Evolutionary conservation across 1,139 yeast species (phyloP).

Genomic region (Pichia norvegensis): DNA sequence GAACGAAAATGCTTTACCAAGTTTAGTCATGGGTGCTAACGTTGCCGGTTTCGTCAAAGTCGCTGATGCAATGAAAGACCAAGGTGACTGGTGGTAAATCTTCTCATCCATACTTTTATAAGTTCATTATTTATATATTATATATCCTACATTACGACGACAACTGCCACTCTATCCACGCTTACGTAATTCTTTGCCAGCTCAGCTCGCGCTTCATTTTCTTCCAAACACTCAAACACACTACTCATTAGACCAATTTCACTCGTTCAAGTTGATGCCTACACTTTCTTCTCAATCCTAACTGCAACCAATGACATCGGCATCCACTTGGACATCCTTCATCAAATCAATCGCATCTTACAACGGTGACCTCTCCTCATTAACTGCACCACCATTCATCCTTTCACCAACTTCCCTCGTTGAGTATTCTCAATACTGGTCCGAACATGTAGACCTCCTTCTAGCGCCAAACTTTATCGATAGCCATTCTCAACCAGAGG

Average conservation of each 20-base stretch:
- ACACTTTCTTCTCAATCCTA: neutral
- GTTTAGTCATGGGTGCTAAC: constrained; percentile 97
- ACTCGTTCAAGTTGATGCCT: neutral
- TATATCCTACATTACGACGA: no score
- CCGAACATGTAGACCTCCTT: constrained; percentile 80
- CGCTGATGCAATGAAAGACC: constrained; percentile 96
- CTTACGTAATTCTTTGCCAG: no score
- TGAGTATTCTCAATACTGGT: constrained; percentile 91
- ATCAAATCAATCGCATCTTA: constrained; percentile 86
- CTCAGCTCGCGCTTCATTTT: no score
- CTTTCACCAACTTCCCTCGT: constrained; percentile 81
- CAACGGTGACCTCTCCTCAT: constrained; percentile 86
- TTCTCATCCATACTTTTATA: neutral
- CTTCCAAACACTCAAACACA: no score
- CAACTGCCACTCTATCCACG: no score
- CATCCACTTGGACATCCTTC: constrained; percentile 75
- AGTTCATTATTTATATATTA: no score
- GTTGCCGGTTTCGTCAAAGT: constrained; percentile 98
- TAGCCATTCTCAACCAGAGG: constrained; percentile 22
- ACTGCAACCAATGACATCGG: constrained; percentile 18
- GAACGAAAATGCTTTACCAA: constrained; percentile 64
- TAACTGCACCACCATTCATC: constrained; percentile 98
- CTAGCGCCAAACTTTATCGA: constrained; percentile 57
- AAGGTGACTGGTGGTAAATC: constrained; percentile 58
- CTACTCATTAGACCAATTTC: no score